A percentile compares a stretch with the other conserved stretches of the same genome.
Conservation (phyloP, 495 filamentous ascomycete genomes). For the Oidiodendron maius region DNA sequence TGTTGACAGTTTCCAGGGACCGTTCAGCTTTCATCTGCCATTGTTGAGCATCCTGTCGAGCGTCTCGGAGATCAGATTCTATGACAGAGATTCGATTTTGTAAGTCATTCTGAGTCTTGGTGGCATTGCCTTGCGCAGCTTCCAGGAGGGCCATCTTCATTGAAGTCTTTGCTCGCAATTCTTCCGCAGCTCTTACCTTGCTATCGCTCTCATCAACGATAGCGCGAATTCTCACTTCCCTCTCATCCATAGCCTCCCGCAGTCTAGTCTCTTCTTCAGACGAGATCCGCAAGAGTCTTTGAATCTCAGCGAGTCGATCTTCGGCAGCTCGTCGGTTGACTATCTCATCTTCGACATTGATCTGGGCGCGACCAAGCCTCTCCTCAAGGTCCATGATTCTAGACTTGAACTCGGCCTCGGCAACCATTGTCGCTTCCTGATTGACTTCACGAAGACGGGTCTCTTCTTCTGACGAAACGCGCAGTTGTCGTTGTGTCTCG, state of each 20-base stretch:
- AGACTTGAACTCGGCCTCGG: neutral
- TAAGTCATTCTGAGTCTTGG: slow-evolving; percentile 61
- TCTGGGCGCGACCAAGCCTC: neutral
- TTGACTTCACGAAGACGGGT: slow-evolving; percentile 62
- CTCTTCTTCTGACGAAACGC: slow-evolving; percentile 64
- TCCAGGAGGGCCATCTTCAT: slow-evolving; percentile 59
- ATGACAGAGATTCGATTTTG: slow-evolving; percentile 40
- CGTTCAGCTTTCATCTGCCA: slow-evolving; percentile 39
- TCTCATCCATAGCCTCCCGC: slow-evolving; percentile 61
- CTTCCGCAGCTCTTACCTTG: slow-evolving; percentile 30
- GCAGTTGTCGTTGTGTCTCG: slow-evolving; percentile 63
- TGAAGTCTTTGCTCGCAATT: slow-evolving; percentile 39
- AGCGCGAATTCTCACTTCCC: slow-evolving; percentile 20
- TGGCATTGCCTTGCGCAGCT: slow-evolving; percentile 55
- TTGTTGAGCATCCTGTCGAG: slow-evolving; percentile 39
- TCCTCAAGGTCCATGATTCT: slow-evolving; percentile 1
- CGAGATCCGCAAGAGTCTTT: slow-evolving; percentile 59
- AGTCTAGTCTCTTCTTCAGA: slow-evolving; percentile 69
- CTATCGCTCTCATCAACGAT: slow-evolving; percentile 19
- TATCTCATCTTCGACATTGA: slow-evolving; percentile 38
- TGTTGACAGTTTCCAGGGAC: slow-evolving; percentile 20
- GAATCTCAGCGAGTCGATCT: slow-evolving; percentile 65
- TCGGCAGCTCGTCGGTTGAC: slow-evolving; percentile 61
- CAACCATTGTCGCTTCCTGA: slow-evolving; percentile 36
- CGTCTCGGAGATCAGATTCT: slow-evolving; percentile 42